Conservation (phyloP, 2,329 filamentous ascomycete species). For the Verticillium alfalfae region DNA sequence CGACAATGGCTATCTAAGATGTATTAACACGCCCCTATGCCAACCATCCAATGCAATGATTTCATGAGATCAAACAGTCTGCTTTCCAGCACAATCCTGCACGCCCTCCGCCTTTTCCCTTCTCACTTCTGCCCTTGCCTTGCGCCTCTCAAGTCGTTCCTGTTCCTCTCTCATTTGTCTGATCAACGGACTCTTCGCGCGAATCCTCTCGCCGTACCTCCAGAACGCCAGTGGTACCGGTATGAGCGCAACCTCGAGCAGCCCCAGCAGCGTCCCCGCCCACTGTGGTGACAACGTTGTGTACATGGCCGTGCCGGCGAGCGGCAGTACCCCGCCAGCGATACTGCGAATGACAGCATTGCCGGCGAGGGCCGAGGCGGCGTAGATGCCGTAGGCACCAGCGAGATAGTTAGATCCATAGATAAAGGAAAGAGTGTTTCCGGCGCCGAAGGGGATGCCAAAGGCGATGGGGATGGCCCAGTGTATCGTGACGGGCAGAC, state of each 20-base stretch:
- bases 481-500: conserved; percentile 68
- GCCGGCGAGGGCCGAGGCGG: conserved; percentile 73
- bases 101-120: conserved; percentile 11
- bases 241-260: conserved; percentile 68
- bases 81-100: neutral
- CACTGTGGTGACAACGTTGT: conserved; percentile 64
- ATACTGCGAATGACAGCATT: conserved; percentile 70
- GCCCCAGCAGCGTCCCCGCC: conserved; percentile 69
- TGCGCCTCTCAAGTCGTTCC: conserved; percentile 26
- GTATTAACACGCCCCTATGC: neutral
- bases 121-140: conserved; percentile 21
- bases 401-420: conserved; percentile 78
- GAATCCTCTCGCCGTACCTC: conserved; percentile 48
- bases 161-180: conserved; percentile 38
- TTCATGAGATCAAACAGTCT: neutral
- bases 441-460: conserved; percentile 72
- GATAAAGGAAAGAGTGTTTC: conserved; percentile 76
- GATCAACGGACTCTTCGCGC: conserved; percentile 43
- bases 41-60: neutral
- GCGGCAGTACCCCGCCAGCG: conserved; percentile 71
- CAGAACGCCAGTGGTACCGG: conserved; percentile 81
- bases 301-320: conserved; percentile 73
- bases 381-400: conserved; percentile 73
- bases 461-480: conserved; percentile 78
- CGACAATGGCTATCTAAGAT: no score